A percentile compares a stretch with the other conserved stretches of the same genome.
These are phyloP conservation scores for Mycothermus thermophilus DNA, from an alignment of 495 filamentous ascomycete species.

Conservation along the genomic window DNA sequence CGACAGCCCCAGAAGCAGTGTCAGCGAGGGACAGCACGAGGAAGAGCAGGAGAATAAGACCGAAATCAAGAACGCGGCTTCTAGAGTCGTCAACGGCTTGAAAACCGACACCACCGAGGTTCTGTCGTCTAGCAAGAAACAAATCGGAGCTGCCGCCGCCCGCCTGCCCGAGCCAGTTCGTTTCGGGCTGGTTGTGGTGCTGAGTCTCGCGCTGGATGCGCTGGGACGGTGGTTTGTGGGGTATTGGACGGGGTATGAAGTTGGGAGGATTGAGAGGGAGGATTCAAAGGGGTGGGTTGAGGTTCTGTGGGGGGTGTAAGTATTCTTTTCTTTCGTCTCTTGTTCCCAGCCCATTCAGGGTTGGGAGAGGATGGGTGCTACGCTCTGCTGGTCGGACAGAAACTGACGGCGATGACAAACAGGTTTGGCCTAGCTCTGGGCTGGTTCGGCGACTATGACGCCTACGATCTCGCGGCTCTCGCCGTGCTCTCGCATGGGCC, in stretches of 20 bases:
- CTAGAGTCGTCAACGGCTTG: no score
- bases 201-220: constrained; percentile 48
- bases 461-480: constrained; percentile 55
- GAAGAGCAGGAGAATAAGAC: no score
- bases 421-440: constrained; percentile 53
- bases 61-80: no score
- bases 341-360: constrained; percentile 12
- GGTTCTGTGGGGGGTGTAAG: constrained; percentile 50
- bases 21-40: no score
- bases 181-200: constrained; percentile 48
- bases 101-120: no score
- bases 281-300: constrained; percentile 48
- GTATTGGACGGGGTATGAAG: constrained; percentile 36
- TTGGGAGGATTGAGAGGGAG: constrained; percentile 47
- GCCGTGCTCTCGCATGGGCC: constrained; percentile 59
- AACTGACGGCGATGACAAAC: constrained; percentile 12
- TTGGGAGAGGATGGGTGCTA: constrained; percentile 12
- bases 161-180: constrained; percentile 40
- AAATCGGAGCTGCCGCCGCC: constrained; percentile 19
- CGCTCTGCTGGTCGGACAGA: constrained; percentile 13
- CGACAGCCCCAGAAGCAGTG: no score
- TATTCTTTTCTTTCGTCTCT: constrained; percentile 5
- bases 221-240: constrained; percentile 42
- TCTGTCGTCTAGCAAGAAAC: no score
- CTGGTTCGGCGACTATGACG: constrained; percentile 60